Conservation (phyloP, 192 early-diverging fungal species). For the Diversispora eburnea region DNA sequence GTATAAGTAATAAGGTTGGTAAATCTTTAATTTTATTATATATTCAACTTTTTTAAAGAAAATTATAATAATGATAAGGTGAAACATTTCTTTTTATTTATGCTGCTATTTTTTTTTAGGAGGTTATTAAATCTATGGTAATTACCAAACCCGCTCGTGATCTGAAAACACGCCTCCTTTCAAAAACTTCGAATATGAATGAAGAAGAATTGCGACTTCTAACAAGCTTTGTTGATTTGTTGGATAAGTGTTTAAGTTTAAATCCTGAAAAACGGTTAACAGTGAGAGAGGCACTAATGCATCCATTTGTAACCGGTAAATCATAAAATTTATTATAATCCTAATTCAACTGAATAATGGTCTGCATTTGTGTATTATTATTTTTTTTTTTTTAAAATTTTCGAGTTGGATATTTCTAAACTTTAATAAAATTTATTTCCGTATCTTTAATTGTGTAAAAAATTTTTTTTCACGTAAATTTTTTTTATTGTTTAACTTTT, state of each 20-base stretch:
- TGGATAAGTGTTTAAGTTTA: conserved; percentile 79
- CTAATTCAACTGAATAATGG: no score
- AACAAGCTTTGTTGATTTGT: conserved; percentile 71
- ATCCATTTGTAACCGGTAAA: conserved; percentile 76
- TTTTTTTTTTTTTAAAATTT: no score
- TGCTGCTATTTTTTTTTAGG: conserved; percentile 31
- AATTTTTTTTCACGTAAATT: no score
- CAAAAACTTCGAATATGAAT: conserved; percentile 48
- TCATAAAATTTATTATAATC: neutral
- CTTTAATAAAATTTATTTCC: no score
- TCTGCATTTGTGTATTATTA: no score
- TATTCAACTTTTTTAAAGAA: no score
- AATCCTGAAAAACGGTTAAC: conserved; percentile 88
- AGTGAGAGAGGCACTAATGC: conserved; percentile 78
- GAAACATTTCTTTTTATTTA: neutral
- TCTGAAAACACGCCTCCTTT: conserved; percentile 63
- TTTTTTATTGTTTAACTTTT: no score
- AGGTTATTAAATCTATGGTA: conserved; percentile 63
- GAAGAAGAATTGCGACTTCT: conserved; percentile 62
- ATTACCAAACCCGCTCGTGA: conserved; percentile 68
- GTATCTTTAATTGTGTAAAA: no score
- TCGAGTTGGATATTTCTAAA: no score
- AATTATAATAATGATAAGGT: conserved; percentile 11
- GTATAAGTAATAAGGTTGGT: conserved; percentile 53
- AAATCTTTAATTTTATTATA: conserved; percentile 7